These are phyloP conservation scores for Cyclotella kingstonii DNA, from an alignment of 108 stramenopile species.

Conservation along the genomic window DNA sequence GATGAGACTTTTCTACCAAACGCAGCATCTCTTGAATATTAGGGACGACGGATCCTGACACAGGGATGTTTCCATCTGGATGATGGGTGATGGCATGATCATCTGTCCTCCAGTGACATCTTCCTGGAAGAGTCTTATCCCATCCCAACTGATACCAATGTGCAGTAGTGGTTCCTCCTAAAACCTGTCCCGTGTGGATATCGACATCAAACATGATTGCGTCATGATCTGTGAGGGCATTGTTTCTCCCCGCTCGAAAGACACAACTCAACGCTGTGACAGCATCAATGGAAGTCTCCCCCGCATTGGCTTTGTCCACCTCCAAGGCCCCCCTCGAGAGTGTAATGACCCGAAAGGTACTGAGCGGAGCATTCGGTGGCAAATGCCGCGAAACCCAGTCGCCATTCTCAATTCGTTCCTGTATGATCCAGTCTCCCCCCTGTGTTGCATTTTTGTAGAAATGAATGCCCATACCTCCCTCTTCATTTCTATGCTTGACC, in stretches of 20 bases:
- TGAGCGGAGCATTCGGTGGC: constrained; percentile 92
- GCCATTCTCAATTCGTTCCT: constrained; percentile 80
- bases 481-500: constrained; percentile 96
- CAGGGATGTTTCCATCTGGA: constrained; percentile 79
- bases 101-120: constrained; percentile 66
- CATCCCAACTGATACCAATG: constrained; percentile 96
- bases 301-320: constrained; percentile 14
- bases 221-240: constrained; percentile 94
- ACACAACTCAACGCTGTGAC: constrained; percentile 90
- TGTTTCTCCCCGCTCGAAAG: constrained; percentile 90
- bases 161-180: constrained; percentile 92
- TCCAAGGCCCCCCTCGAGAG: constrained; percentile 71
- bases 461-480: constrained; percentile 96
- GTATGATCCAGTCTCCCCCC: constrained; percentile 99
- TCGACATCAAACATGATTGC: constrained; percentile 97
- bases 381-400: constrained; percentile 80
- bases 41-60: constrained; percentile 64
- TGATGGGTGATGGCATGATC: constrained; percentile 66
- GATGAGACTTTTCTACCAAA: constrained; percentile 74
- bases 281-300: constrained; percentile 31
- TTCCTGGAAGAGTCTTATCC: constrained; percentile 48
- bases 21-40: constrained; percentile 67
- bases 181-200: constrained; percentile 71
- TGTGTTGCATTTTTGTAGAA: constrained; percentile 92
- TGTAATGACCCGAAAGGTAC: constrained; percentile 97